These are phyloP conservation scores for Astragalus glycyphyllos DNA, from an alignment of 306 rosid species.

Conservation along the genomic window DNA sequence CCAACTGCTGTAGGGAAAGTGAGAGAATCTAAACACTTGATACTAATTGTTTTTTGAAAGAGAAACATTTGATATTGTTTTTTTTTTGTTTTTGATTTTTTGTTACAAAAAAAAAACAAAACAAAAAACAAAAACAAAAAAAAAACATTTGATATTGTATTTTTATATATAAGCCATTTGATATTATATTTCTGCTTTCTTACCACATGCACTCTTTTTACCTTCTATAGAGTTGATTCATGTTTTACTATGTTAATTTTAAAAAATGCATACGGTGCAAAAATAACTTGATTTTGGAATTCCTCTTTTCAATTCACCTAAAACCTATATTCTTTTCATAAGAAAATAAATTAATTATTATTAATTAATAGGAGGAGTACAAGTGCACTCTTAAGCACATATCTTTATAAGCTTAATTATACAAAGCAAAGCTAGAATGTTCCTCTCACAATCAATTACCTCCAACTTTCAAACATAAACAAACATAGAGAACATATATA, in stretches of 20 bases:
- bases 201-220: not conserved
- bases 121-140: no score
- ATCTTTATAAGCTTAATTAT: not conserved
- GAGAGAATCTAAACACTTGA: not conserved
- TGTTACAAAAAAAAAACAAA: no score
- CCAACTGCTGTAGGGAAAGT: not conserved
- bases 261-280: not conserved
- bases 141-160: no score
- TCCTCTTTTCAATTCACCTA: not conserved
- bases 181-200: not conserved
- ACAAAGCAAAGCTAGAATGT: constrained; percentile 4
- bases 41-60: no score
- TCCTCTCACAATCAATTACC: constrained; percentile 4
- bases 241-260: not conserved
- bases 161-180: no score
- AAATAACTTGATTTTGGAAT: not conserved
- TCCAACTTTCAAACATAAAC: not conserved
- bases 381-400: not conserved
- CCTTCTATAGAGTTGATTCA: not conserved
- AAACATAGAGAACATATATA: not conserved
- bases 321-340: not conserved
- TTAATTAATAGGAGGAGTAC: not conserved
- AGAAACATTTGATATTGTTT: no score
- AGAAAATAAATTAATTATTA: not conserved
- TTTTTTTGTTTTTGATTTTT: no score